Evolutionary conservation across 208 protist genomes (phyloP), one percentile per base, ranked within the genome.

Genomic region (Acanthamoeba lenticulata): DNA sequence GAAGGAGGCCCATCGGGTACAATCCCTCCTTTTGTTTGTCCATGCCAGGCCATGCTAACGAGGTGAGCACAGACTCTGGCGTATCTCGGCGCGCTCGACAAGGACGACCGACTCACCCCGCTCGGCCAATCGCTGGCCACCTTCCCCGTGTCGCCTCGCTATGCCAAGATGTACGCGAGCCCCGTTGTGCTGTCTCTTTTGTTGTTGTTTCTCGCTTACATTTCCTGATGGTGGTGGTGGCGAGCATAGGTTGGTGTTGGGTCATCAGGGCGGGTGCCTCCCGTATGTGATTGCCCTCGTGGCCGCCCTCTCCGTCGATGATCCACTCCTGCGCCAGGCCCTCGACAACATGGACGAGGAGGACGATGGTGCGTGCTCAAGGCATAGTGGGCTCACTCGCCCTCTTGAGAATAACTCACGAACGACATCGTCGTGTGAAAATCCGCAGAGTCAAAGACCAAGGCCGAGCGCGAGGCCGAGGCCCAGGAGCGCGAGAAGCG

Each of bases 141-240:
- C 19, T 97, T 98, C 40, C 98, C 98, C 24, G 65, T 98, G 6
- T 40, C 92, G 1, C 97, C 98, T 42, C 96, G 98, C 69, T 98
- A 95, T 74, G 95, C 96, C 29, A 98, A 98, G 67, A 98, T 98
- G 97, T 85, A 69, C 29, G 32, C 62, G 11, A 77, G n/a, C n/a
- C 34, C 15, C 67, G 67, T 38, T 77, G 15, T 24, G 15, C 38
- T 44, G 85, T 9, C 47, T 13, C 79, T 19, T 90, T n/a, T 86
- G 90, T 4, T 7, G 3, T 19, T 29, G 6, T 32, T 0, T 36
- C 44, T 36, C 27, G 4, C 15, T n/a, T 42, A 21, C 29, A 3
- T 29, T 9, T 69, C 29, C 21, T 17, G 11, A 11, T 5, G n/a
- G 24, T 45, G 69, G 5, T 44, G 11, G 21, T 36, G 29, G n/a